phyloP scores from a whole-genome alignment of 768 basidiomycete genomes.

The Lactifluus subvellereus region DNA sequence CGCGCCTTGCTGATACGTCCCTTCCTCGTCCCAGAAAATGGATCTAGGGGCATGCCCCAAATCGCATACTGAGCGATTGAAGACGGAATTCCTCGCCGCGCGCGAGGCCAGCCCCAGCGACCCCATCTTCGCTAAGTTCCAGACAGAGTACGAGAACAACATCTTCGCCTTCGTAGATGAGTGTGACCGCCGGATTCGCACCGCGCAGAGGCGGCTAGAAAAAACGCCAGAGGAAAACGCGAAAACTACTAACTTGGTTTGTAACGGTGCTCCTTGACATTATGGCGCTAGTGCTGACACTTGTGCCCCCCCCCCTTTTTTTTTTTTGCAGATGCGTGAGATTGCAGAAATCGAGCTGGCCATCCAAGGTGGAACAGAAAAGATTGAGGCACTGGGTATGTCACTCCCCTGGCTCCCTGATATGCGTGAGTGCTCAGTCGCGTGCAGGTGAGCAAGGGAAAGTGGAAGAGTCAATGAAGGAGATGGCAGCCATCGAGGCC shows the following conservation, averaged over 20 bases:
- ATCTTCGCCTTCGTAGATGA: constrained; percentile 97
- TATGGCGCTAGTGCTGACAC: not conserved
- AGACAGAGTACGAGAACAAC: constrained; percentile 93
- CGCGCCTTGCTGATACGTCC: not conserved
- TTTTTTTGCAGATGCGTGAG: constrained; percentile 76
- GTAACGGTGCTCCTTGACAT: constrained; percentile 26
- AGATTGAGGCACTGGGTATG: constrained; percentile 88
- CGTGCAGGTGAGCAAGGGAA: constrained; percentile 90
- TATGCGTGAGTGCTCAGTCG: constrained; percentile 4
- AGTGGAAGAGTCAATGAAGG: constrained; percentile 97
- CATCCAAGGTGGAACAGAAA: constrained; percentile 97
- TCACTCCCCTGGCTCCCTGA: constrained; percentile 19
- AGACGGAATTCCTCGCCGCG: constrained; percentile 81
- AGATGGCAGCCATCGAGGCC: constrained; percentile 96
- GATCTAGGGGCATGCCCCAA: constrained; percentile 97
- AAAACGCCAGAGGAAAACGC: constrained; percentile 99
- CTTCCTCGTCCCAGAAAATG: constrained; percentile 76
- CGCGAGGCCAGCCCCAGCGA: constrained; percentile 70
- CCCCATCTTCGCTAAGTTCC: constrained; percentile 80
- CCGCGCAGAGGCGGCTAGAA: constrained; percentile 91
- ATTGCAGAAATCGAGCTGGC: constrained; percentile 99
- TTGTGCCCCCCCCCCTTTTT: not conserved
- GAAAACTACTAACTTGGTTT: constrained; percentile 91
- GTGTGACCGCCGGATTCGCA: constrained; percentile 92
- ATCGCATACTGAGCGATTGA: constrained; percentile 90